A percentile compares a stretch with the other conserved stretches of the same genome.
These are phyloP conservation scores for Podochytrium sp. DNA, from an alignment of 192 early-diverging fungal genomes.

Conservation along the genomic window DNA sequence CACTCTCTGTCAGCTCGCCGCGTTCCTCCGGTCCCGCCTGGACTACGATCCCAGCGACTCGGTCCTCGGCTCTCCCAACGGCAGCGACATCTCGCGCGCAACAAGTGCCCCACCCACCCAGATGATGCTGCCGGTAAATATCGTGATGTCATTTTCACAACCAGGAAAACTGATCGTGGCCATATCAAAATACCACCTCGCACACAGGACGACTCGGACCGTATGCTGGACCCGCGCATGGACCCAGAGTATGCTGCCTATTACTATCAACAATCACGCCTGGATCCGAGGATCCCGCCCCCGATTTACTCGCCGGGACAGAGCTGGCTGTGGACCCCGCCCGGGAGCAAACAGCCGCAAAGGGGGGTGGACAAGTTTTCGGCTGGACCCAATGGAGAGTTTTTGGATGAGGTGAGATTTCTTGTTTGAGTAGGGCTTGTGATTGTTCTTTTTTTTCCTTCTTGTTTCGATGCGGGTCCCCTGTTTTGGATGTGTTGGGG, in stretches of 20 bases:
- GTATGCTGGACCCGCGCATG: conserved; percentile 53
- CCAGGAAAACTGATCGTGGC: neutral
- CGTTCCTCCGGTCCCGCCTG: conserved; percentile 41
- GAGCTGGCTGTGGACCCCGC: conserved; percentile 67
- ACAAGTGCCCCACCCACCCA: conserved; percentile 77
- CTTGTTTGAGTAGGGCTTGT: too few species aligned
- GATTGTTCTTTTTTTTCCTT: neutral
- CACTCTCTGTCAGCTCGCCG: conserved; percentile 40
- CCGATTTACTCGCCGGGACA: conserved; percentile 68
- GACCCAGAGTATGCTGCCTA: conserved; percentile 70
- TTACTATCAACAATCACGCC: conserved; percentile 58
- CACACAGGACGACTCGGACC: conserved; percentile 33
- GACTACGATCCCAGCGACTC: conserved; percentile 38
- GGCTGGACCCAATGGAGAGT: too few species aligned
- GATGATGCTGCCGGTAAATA: conserved; percentile 40
- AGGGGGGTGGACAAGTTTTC: too few species aligned
- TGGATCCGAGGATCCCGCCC: conserved; percentile 64
- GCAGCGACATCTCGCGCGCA: conserved; percentile 61
- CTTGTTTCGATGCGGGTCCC: neutral
- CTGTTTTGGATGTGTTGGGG: too few species aligned
- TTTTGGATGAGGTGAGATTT: conserved; percentile 5
- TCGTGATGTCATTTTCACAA: neutral
- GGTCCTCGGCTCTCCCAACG: conserved; percentile 7
- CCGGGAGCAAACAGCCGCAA: conserved; percentile 43
- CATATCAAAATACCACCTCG: neutral